Conservation (phyloP, 1,284 basidiomycete genomes). For the Cystobasidium slooffiae region DNA sequence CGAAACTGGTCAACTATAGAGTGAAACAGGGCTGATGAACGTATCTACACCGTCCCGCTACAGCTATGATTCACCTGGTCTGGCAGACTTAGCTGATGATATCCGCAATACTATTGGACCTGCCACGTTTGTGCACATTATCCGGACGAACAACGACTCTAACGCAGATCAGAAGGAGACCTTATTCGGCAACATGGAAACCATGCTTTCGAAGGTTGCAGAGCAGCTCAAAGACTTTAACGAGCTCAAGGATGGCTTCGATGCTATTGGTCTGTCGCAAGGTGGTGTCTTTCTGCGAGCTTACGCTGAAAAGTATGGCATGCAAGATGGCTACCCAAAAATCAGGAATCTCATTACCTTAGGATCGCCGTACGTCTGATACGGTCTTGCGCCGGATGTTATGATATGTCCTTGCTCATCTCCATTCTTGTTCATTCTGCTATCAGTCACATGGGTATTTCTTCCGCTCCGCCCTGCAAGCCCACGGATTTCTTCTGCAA, state of each 20-base stretch:
- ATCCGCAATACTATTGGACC: slow-evolving; percentile 63
- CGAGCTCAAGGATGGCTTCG: slow-evolving; percentile 69
- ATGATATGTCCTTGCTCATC: slow-evolving; percentile 60
- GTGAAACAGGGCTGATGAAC: no score
- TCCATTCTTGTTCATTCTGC: neutral
- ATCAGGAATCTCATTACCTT: slow-evolving; percentile 83
- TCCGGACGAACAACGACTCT: slow-evolving; percentile 71
- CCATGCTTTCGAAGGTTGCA: slow-evolving; percentile 70
- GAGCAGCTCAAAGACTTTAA: slow-evolving; percentile 70
- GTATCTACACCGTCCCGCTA: slow-evolving; percentile 48
- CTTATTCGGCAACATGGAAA: slow-evolving; percentile 75
- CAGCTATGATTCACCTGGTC: slow-evolving; percentile 40
- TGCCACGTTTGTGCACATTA: slow-evolving; percentile 78
- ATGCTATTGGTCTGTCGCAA: slow-evolving; percentile 91
- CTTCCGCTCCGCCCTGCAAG: slow-evolving; percentile 65
- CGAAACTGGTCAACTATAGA: slow-evolving; percentile 54
- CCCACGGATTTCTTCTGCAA: slow-evolving; percentile 63
- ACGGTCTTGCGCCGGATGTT: slow-evolving; percentile 61
- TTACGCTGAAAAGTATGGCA: slow-evolving; percentile 81
- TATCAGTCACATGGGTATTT: slow-evolving; percentile 50
- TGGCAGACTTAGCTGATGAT: slow-evolving; percentile 32
- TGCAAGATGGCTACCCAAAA: slow-evolving; percentile 62
- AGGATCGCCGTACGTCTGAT: slow-evolving; percentile 55
- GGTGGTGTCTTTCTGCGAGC: slow-evolving; percentile 93
- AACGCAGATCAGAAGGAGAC: slow-evolving; percentile 68